Base-by-base conservation (phyloP, 192 early-diverging fungal species). In the Backusella westeae region DNA sequence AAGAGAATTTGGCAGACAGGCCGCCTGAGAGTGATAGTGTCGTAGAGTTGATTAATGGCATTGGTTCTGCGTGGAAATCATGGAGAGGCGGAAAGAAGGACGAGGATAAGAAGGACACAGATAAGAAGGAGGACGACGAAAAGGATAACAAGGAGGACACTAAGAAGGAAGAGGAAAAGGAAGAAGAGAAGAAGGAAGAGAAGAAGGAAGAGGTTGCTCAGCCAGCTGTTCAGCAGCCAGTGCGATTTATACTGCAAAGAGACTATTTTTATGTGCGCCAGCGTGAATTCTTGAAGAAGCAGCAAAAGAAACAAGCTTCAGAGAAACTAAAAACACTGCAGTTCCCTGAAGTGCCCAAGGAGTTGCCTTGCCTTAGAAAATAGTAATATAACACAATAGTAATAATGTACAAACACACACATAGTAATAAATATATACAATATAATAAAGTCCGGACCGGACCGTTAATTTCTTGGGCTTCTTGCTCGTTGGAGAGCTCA, bases 181-280 rank as follows among this genome's bases (percentile, higher is more conserved):
- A 82, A 75, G 26, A 53, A 15, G 77, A 77, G 29, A 68, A 73
- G 68, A 42, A 75, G 41, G 36, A 65, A 34, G 23, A 68, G 38
- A 44, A 77, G 34, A 29, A 82, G 70, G 26, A 53, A 21, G 77
- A 75, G 23, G 7, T 72, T 41, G 42, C 73, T 17, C 53, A 49
- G 34, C 68, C 83, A 34, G 15, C 67, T 14, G 72, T 69, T 68
- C 72, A 77, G 17, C 49, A 53, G 14, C 82, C 85, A 9, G 70
- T 77, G 3, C 81, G 82, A 68, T 88, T 84, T 77, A 77, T 88
- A 3, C 46, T 88, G 29, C 83, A 88, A 49, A 59, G 82, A 23
- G 83, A 86, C 46, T 85, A 86, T 42, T 88, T 85, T 56, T 88
- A 83, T 39, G 35, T 88, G 46, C 77, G 87, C 19, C 82, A 88